Conservation (phyloP, 768 basidiomycete genomes). For the Auriscalpium orientale region DNA sequence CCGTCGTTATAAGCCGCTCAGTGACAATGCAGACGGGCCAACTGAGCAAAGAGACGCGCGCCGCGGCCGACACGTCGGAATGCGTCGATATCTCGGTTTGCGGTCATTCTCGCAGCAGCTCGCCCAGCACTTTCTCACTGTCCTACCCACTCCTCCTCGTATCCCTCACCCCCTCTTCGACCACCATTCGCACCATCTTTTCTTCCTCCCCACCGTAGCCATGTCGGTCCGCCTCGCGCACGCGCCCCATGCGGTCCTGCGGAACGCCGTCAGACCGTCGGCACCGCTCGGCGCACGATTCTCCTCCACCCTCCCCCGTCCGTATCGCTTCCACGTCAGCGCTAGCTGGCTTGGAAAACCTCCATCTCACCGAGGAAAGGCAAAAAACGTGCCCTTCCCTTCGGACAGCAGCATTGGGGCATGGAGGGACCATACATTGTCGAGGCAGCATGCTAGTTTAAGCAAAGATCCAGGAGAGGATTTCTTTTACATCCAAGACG, state of each 20-base stretch:
- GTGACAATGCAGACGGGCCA: no score
- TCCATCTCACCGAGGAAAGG: slow-evolving; percentile 25
- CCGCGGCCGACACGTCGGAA: no score
- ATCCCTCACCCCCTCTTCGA: not conserved
- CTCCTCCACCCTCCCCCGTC: slow-evolving; percentile 27
- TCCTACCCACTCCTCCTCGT: no score
- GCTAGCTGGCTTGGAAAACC: slow-evolving; percentile 77
- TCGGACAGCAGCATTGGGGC: slow-evolving; percentile 47
- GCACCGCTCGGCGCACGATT: slow-evolving; percentile 2
- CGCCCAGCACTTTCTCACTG: no score
- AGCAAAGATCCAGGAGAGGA: slow-evolving; percentile 47
- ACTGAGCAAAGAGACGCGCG: no score
- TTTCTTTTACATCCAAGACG: slow-evolving; percentile 65
- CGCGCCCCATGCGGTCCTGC: no score
- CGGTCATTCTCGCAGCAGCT: no score
- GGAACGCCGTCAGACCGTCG: no score
- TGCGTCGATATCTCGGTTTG: no score
- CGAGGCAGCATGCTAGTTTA: slow-evolving; percentile 31
- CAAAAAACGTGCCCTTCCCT: slow-evolving; percentile 45
- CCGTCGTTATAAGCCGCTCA: no score
- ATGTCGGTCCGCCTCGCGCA: no score
- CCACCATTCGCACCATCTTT: not conserved
- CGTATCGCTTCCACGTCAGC: slow-evolving; percentile 71
- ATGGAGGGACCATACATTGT: slow-evolving; percentile 65
- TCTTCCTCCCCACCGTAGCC: no score